phyloP scores from a whole-genome alignment of 495 filamentous ascomycete genomes.

The Geoglossum glabrum region DNA sequence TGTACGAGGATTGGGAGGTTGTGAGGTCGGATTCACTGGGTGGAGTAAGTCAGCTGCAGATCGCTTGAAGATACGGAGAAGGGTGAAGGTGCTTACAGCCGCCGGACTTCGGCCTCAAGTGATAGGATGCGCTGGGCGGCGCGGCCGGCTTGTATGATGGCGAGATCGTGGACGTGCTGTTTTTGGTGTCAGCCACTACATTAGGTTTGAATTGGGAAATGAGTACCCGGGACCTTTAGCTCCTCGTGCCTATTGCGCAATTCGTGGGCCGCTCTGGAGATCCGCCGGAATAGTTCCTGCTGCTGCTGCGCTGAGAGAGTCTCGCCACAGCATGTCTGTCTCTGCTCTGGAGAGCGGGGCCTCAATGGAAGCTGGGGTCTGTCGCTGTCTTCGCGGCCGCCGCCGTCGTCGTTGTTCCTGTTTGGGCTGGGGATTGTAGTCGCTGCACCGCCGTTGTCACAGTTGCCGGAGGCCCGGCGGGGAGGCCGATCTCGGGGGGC shows the following conservation, averaged over 20 bases:
- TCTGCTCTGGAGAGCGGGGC: neutral
- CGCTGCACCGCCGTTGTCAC: neutral
- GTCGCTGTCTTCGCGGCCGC: neutral
- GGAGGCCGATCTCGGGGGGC: neutral
- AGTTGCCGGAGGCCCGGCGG: neutral
- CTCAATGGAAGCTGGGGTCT: neutral
- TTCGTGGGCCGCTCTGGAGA: neutral
- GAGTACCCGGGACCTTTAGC: neutral
- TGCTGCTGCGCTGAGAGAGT: neutral
- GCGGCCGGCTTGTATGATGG: conserved; percentile 28
- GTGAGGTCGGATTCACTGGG: neutral
- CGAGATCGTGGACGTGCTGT: conserved; percentile 32
- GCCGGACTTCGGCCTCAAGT: conserved; percentile 25
- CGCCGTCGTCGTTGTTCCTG: neutral
- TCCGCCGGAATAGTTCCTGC: neutral
- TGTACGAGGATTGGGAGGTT: neutral
- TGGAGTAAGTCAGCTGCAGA: neutral
- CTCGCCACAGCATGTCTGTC: neutral
- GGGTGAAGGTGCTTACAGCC: conserved; percentile 21
- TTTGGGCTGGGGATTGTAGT: neutral
- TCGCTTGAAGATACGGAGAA: no score
- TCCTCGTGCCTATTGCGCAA: neutral
- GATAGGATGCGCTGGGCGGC: conserved; percentile 30
- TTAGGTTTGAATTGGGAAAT: neutral
- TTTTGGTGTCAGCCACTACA: neutral